Percentiles rank a stretch among this genome's conserved stretches.
phyloP scores from a whole-genome alignment of 2,329 filamentous ascomycete genomes.

The Aspergillus ruber region DNA sequence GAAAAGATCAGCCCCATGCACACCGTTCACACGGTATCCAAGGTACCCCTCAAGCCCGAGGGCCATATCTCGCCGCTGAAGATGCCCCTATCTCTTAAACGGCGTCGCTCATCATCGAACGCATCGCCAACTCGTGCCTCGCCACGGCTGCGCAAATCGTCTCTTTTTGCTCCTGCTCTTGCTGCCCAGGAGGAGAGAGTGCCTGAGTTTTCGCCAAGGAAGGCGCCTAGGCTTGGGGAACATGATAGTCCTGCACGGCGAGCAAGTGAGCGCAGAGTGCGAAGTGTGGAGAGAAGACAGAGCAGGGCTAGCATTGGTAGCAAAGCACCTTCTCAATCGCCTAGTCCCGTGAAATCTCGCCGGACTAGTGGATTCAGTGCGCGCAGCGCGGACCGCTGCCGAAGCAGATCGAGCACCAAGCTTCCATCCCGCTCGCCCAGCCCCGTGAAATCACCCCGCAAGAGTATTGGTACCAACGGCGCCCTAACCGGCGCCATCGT shows the following conservation, averaged over 20 bases:
- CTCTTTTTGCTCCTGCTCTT: slow-evolving; percentile 10
- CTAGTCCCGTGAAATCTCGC: neutral
- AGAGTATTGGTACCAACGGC: slow-evolving; percentile 18
- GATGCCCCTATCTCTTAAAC: slow-evolving; percentile 34
- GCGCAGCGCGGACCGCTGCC: slow-evolving; percentile 5
- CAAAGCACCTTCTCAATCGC: too few relatives aligned
- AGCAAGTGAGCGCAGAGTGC: slow-evolving; percentile 10
- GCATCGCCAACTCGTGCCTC: slow-evolving; percentile 32
- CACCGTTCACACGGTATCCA: slow-evolving; percentile 66
- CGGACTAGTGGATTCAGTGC: slow-evolving; percentile 10
- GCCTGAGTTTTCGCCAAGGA: slow-evolving; percentile 22
- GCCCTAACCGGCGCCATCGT: slow-evolving; percentile 67
- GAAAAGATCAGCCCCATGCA: slow-evolving; percentile 39
- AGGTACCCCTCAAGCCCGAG: slow-evolving; percentile 66
- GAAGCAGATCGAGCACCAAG: slow-evolving; percentile 2
- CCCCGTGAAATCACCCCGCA: slow-evolving; percentile 23
- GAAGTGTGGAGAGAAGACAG: slow-evolving; percentile 3
- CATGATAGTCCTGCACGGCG: slow-evolving; percentile 16
- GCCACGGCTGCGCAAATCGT: slow-evolving; percentile 19
- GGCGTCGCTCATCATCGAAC: slow-evolving; percentile 48
- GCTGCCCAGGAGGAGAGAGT: slow-evolving; percentile 11
- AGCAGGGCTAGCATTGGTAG: slow-evolving; percentile 1
- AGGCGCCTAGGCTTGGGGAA: slow-evolving; percentile 13
- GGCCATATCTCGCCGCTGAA: slow-evolving; percentile 46
- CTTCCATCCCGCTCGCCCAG: slow-evolving; percentile 12